Evolutionary conservation across 2,329 filamentous ascomycete species (phyloP), one percentile per base, ranked within the genome.

Genomic region (Salinomyces thailandicus): DNA sequence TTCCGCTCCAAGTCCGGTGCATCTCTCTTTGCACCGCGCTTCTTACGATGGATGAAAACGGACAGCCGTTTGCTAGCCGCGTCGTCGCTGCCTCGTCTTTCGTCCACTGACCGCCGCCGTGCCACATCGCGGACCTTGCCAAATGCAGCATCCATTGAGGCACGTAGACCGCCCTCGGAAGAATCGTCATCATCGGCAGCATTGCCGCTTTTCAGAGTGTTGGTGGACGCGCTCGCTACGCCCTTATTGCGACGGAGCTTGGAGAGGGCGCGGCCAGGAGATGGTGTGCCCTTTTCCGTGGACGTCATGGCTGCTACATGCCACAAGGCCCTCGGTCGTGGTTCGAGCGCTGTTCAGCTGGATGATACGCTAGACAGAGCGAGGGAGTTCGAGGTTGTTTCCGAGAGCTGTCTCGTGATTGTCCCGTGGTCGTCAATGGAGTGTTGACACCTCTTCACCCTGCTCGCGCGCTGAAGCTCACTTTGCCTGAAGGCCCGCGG

Each of bases 61-160:
- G 71, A 68, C 43, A 77, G 63, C 36, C 69, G 66, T 46, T 61
- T 65, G 41, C 51, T 51, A 18, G 45, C 29, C 6, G 30, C 37
- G 24, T 63, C 65, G 32, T 58, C 59, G 49, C 61, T 61, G 47
- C 59, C 61, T 13, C 50, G 41, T 13, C 58, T 49, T 36, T 61
- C 60, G 30, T 66, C 64, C 8, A 45, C 46, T n/a, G 61, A 62
- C 35, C 48, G 49, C 34, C 61, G 55, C 15, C 41, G 41, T 20
- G 58, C 56, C 39, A 52, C 51, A 26, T 55, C 48, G 35, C 52
- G 60, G 39, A 62, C 51, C 44, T 53, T 61, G 49, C 62, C 63
- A 22, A 64, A 45, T 11, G 58, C 53, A 38, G 55, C 58, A 41
- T 66, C 65, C 39, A 61, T 46, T 5, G 59, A 57, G 8, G 51